Evolutionary conservation across 2,329 filamentous ascomycete species (phyloP).

Genomic region (Penicillium sp.): DNA sequence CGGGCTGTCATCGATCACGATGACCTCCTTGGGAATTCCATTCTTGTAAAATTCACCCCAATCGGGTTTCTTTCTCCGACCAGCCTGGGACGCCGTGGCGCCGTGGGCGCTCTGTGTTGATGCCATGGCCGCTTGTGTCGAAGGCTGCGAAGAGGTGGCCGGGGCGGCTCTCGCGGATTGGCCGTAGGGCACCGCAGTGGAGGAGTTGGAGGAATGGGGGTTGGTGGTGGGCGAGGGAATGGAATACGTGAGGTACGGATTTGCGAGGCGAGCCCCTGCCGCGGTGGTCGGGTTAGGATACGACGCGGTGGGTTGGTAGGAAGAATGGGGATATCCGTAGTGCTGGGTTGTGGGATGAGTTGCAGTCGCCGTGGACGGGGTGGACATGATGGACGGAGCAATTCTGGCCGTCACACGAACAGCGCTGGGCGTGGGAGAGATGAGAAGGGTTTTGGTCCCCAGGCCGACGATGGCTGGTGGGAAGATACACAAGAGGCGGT

Average conservation of each 20-base stretch:
- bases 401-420: slow-evolving; percentile 26
- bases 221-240: slow-evolving; percentile 27
- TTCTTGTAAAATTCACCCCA: slow-evolving; percentile 80
- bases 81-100: slow-evolving; percentile 35
- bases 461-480: slow-evolving; percentile 7
- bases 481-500: slow-evolving; percentile 1
- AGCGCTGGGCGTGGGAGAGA: slow-evolving; percentile 15
- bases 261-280: slow-evolving; percentile 37
- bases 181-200: slow-evolving; percentile 28
- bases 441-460: slow-evolving; percentile 4
- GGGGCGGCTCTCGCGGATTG: slow-evolving; percentile 34
- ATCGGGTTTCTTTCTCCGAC: slow-evolving; percentile 56
- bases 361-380: slow-evolving; percentile 69
- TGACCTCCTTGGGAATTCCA: slow-evolving; percentile 75
- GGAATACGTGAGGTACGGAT: slow-evolving; percentile 38
- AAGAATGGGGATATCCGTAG: slow-evolving; percentile 56
- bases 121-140: slow-evolving; percentile 32
- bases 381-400: slow-evolving; percentile 59
- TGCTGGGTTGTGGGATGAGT: slow-evolving; percentile 64
- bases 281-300: slow-evolving; percentile 46
- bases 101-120: slow-evolving; percentile 36
- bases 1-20: slow-evolving; percentile 69
- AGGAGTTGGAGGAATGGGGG: no score
- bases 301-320: slow-evolving; percentile 50
- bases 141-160: slow-evolving; percentile 20